Base-by-base conservation (phyloP, 1,139 yeast genomes). In the Dujonia santamariae region DNA sequence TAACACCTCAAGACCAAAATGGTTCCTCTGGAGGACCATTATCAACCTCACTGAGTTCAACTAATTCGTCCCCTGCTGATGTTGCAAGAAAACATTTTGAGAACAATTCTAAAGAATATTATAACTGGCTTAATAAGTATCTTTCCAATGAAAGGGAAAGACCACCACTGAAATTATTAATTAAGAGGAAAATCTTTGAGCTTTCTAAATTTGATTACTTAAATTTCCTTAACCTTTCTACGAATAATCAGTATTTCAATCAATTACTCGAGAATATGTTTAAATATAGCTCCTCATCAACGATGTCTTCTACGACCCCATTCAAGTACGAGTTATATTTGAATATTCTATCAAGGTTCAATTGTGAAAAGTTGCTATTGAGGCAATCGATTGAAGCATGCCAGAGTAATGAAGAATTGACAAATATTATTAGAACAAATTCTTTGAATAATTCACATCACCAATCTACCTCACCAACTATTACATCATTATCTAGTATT, bases 41-140 rank as follows among this genome's bases (percentile, higher is more conserved):
- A 17, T 18, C 19, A 9, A 19, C 7, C 14, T 17, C 30, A 7
- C 8, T 25, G 16, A 17, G 25, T 4, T 15, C 32, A 6, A 16
- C 19, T 14, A 24, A 23, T 16, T 19, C 32, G 6, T 29, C 32
- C 11, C 32, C 56, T 9, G 24, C 23, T 16, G 36, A 33, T 7
- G 12, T 33, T 12, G 28, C 67, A 32, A 74, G 71, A 47, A 73
- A 77, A 37, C 73, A 67, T 28, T 85, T 85, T 54, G 94, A 85
- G 47, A 83, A 75, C 34, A 83, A 78, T 41, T 78, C 88, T 1
- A 75, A 80, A 40, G 87, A 81, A 36, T 86, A 76, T 53, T 85
- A 86, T 51, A 74, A 75, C 26, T 85, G 92, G 88, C 59, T 83
- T 28, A 75, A 83, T 34, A 75, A 83, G 41, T 79, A 81, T 44